A percentile compares a stretch with the other conserved stretches of the same genome.
phyloP scores from a whole-genome alignment of 2,329 filamentous ascomycete species.

The Penicillium rolfsii region DNA sequence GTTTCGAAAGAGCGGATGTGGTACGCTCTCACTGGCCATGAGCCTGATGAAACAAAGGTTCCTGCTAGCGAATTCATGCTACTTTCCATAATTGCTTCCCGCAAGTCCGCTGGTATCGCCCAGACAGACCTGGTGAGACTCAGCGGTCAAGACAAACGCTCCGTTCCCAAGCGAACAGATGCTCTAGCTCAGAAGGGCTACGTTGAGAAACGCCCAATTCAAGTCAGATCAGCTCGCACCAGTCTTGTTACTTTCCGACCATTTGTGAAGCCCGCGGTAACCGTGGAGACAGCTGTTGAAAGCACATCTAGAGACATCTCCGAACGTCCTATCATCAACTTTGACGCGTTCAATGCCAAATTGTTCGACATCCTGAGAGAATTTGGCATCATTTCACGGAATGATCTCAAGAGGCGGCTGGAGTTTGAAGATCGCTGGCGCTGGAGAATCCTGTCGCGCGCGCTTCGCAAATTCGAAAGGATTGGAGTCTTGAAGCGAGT shows the following conservation, averaged over 20 bases:
- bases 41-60: conserved; percentile 58
- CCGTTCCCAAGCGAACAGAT: conserved; percentile 64
- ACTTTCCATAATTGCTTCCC: conserved; percentile 61
- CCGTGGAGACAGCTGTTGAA: conserved; percentile 21
- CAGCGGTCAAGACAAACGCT: conserved; percentile 67
- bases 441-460: conserved; percentile 46
- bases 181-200: conserved; percentile 61
- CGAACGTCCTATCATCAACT: conserved; percentile 46
- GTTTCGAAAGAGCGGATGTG: conserved; percentile 62
- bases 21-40: conserved; percentile 64
- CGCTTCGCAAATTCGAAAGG: conserved; percentile 50
- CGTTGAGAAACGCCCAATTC: conserved; percentile 59
- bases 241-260: conserved; percentile 60
- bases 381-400: conserved; percentile 55
- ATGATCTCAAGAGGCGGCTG: conserved; percentile 56
- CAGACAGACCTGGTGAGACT: conserved; percentile 59
- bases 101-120: conserved; percentile 57
- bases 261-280: conserved; percentile 40
- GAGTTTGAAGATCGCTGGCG: conserved; percentile 45
- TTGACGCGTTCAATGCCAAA: conserved; percentile 53
- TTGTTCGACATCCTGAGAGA: conserved; percentile 56
- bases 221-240: conserved; percentile 55
- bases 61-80: conserved; percentile 59
- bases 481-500: conserved; percentile 52
- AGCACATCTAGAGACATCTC: conserved; percentile 14